These are phyloP conservation scores for Leucoagaricus sp. DNA, from an alignment of 1,284 basidiomycete species.

Conservation along the genomic window DNA sequence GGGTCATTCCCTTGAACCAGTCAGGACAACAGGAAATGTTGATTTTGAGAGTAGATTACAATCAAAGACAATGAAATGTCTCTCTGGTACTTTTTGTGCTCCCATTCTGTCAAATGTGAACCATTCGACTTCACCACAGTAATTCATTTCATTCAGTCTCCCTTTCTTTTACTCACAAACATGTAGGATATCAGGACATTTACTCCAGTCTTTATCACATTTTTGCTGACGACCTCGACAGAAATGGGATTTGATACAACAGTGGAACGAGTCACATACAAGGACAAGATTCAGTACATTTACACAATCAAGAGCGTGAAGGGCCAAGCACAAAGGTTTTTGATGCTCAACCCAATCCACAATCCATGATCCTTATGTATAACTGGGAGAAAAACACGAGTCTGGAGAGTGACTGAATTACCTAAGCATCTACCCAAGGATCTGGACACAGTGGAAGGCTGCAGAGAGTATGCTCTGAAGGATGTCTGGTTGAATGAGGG, in stretches of 20 bases:
- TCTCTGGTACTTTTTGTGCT: neutral
- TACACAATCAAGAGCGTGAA: neutral
- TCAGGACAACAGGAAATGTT: neutral
- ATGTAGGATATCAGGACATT: slow-evolving; percentile 2
- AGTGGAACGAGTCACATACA: neutral
- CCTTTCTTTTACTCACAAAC: neutral
- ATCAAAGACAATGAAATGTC: slow-evolving; percentile 11
- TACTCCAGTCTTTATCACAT: slow-evolving; percentile 1
- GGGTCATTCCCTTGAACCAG: neutral
- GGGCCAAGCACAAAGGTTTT: neutral
- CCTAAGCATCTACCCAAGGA: neutral
- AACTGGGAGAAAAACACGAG: neutral
- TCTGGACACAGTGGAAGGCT: neutral
- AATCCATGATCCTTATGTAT: neutral
- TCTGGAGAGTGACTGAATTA: slow-evolving; percentile 1
- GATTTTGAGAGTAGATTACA: neutral
- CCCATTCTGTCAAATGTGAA: slow-evolving; percentile 15
- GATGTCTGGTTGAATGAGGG: slow-evolving; percentile 16
- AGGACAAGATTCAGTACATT: neutral
- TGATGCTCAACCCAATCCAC: neutral
- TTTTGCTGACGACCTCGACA: neutral
- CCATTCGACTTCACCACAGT: slow-evolving; percentile 16
- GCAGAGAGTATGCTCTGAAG: slow-evolving; percentile 8
- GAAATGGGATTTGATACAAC: slow-evolving; percentile 12
- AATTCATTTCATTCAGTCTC: neutral